Percentiles rank a stretch among this genome's conserved stretches.
phyloP scores from a whole-genome alignment of 805 yeast genomes.

The Saitoella complicata region DNA sequence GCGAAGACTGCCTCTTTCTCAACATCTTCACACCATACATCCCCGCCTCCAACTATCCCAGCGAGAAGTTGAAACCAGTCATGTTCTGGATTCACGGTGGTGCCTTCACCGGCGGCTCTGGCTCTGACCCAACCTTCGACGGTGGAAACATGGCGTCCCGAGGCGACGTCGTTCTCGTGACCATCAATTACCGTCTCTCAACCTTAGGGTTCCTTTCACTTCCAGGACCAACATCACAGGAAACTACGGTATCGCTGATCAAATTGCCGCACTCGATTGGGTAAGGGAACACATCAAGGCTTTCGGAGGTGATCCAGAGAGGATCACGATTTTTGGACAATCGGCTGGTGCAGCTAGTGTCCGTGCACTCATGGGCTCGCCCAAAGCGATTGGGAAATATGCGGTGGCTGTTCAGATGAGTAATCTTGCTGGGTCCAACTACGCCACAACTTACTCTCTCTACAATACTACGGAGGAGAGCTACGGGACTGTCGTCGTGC shows the following conservation, averaged over 20 bases:
- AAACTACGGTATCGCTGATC: conserved; percentile 11
- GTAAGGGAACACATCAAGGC: conserved; percentile 16
- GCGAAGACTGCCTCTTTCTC: conserved; percentile 12
- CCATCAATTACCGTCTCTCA: conserved; percentile 13
- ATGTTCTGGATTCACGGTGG: conserved; percentile 26
- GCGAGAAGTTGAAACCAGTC: conserved; percentile 13
- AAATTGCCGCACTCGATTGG: conserved; percentile 20
- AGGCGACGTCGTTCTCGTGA: conserved; percentile 13
- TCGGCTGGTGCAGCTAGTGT: conserved; percentile 19
- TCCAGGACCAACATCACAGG: conserved; percentile 9
- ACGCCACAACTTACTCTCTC: no score
- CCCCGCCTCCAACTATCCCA: neutral
- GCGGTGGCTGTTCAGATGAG: no score
- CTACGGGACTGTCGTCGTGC: no score
- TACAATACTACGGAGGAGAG: no score
- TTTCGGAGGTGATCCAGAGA: conserved; percentile 21
- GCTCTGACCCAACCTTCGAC: conserved; percentile 15
- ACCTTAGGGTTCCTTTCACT: conserved; percentile 7
- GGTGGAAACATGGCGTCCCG: conserved; percentile 13
- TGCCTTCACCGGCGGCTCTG: conserved; percentile 20
- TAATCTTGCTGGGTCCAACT: no score
- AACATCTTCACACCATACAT: conserved; percentile 10
- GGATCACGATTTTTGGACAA: conserved; percentile 23
- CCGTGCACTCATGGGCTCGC: conserved; percentile 8
- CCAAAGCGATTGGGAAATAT: conserved; percentile 1